phyloP scores from a whole-genome alignment of 2,329 filamentous ascomycete genomes.

The Calonectria crousiana region DNA sequence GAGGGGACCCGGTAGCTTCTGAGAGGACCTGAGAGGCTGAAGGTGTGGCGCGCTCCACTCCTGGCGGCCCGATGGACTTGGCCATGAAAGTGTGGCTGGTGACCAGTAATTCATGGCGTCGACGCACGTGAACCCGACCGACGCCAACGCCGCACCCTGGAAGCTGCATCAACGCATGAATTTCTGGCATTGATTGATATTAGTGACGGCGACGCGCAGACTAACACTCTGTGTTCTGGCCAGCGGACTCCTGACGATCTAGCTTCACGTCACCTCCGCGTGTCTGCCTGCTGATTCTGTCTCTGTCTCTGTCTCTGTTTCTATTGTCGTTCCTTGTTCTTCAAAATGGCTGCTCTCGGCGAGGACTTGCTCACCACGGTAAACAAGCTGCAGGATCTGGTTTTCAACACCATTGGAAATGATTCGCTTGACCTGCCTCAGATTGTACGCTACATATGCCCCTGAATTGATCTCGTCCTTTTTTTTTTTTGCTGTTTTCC shows the following conservation, averaged over 20 bases:
- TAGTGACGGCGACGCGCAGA: conserved; percentile 42
- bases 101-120: conserved; percentile 22
- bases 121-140: conserved; percentile 43
- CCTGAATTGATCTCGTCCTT: conserved; percentile 27
- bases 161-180: conserved; percentile 44
- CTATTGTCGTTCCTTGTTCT: conserved; percentile 27
- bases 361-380: conserved; percentile 95
- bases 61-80: neutral
- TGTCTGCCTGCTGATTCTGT: conserved; percentile 30
- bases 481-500: neutral
- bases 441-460: conserved; percentile 76
- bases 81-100: neutral
- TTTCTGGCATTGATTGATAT: conserved; percentile 41
- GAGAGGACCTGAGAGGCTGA: conserved; percentile 12
- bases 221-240: conserved; percentile 38
- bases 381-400: conserved; percentile 98
- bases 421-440: conserved; percentile 97
- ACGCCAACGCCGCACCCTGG: conserved; percentile 32
- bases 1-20: conserved; percentile 22
- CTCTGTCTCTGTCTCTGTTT: conserved; percentile 24
- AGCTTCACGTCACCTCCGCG: conserved; percentile 27
- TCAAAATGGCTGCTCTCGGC: conserved; percentile 88
- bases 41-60: conserved; percentile 1
- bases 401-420: conserved; percentile 99
- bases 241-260: conserved; percentile 37